These are phyloP conservation scores for Talaromyces wortmannii DNA, from an alignment of 495 filamentous ascomycete genomes.

Conservation along the genomic window DNA sequence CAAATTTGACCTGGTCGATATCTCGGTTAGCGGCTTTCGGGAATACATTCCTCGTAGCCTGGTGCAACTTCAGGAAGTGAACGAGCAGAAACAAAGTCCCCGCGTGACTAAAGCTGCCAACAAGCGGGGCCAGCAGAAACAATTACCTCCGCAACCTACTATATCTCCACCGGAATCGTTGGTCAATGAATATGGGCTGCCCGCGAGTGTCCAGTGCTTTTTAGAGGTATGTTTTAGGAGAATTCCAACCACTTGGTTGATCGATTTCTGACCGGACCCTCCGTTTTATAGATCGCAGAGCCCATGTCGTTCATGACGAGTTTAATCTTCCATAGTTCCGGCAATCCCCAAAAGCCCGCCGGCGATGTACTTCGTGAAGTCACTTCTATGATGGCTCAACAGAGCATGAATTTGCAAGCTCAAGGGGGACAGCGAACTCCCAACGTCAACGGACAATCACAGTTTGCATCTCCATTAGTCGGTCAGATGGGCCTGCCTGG, in stretches of 20 bases:
- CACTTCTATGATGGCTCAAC: conserved; percentile 1
- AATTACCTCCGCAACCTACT: conserved; percentile 30
- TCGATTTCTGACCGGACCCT: not conserved
- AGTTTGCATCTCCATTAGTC: conserved; percentile 47
- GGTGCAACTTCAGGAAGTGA: conserved; percentile 39
- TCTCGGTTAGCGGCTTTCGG: conserved; percentile 53
- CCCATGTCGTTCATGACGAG: conserved; percentile 58
- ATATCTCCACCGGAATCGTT: conserved; percentile 56
- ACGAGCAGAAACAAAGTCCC: conserved; percentile 63
- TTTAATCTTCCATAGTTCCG: conserved; percentile 1
- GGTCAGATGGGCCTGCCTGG: conserved; percentile 40
- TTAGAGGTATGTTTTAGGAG: conserved; percentile 50
- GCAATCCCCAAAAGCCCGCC: conserved; percentile 2
- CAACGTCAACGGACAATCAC: conserved; percentile 30
- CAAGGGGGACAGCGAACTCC: conserved; percentile 28
- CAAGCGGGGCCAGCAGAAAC: conserved; percentile 51
- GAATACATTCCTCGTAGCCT: conserved; percentile 60
- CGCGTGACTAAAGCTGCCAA: conserved; percentile 54
- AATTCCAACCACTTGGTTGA: not conserved
- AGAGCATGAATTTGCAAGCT: conserved; percentile 13
- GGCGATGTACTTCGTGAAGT: conserved; percentile 4
- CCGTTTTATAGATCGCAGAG: conserved; percentile 52
- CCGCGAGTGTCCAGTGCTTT: conserved; percentile 51
- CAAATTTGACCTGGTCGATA: conserved; percentile 67
- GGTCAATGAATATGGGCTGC: conserved; percentile 57